These are phyloP conservation scores for Penicillium hesseltinei DNA, from an alignment of 2,329 filamentous ascomycete genomes.

Conservation along the genomic window DNA sequence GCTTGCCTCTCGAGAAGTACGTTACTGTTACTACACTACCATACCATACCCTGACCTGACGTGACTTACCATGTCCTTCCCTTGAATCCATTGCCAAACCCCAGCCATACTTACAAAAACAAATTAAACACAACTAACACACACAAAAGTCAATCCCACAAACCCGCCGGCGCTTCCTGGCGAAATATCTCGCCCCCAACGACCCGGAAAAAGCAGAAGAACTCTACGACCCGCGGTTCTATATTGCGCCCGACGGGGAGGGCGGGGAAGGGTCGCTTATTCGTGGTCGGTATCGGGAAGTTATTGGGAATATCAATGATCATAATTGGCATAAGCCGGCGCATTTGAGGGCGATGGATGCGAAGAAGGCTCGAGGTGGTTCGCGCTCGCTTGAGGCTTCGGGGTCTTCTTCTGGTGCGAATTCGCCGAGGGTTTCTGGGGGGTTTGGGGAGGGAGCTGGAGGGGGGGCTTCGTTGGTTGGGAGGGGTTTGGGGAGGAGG, in stretches of 20 bases:
- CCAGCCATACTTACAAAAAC: neutral
- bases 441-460: neutral
- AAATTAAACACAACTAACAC: neutral
- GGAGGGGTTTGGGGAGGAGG: neutral
- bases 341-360: constrained; percentile 4
- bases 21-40: neutral
- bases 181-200: constrained; percentile 34
- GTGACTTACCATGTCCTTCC: neutral
- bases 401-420: neutral
- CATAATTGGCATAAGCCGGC: constrained; percentile 18
- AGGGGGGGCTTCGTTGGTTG: neutral
- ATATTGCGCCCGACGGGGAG: constrained; percentile 18
- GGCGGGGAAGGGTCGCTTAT: constrained; percentile 18
- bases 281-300: constrained; percentile 14
- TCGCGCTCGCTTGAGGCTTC: neutral
- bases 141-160: constrained; percentile 40
- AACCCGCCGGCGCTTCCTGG: constrained; percentile 37
- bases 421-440: constrained; percentile 8
- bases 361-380: constrained; percentile 5
- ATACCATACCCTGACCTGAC: too few species aligned
- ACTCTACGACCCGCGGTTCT: constrained; percentile 30
- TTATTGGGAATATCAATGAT: constrained; percentile 15
- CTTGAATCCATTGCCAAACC: neutral
- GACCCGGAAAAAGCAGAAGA: constrained; percentile 27
- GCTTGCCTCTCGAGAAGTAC: constrained; percentile 38